Conservation (phyloP, 2,329 filamentous ascomycete genomes). For the Xylaria arbuscula region DNA sequence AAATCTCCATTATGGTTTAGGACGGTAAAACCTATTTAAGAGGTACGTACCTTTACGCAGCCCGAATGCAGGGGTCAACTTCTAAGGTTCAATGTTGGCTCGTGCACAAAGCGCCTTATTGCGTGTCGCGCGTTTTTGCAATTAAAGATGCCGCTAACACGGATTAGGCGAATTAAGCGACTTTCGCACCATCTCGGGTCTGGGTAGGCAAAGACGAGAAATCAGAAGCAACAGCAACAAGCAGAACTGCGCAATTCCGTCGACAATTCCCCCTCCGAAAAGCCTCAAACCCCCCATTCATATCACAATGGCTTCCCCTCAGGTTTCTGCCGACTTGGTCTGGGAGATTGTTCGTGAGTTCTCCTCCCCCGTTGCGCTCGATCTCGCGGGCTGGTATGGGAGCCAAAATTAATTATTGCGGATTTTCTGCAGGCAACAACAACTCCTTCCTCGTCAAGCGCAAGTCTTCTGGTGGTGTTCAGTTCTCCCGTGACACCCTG, state of each 20-base stretch:
- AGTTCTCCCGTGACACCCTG: constrained; percentile 93
- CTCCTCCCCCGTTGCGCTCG: constrained; percentile 16
- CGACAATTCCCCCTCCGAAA: constrained; percentile 35
- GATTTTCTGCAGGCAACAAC: constrained; percentile 72
- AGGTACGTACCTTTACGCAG: too few relatives aligned
- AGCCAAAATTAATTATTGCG: constrained; percentile 39
- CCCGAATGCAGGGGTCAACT: too few relatives aligned
- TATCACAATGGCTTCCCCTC: constrained; percentile 70
- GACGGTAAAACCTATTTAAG: too few relatives aligned
- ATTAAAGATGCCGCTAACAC: constrained; percentile 40
- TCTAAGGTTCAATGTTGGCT: constrained; percentile 6
- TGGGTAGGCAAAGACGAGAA: constrained; percentile 41
- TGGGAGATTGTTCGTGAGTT: constrained; percentile 95
- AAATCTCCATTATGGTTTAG: too few relatives aligned
- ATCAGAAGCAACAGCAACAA: constrained; percentile 41
- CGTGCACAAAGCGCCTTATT: constrained; percentile 19
- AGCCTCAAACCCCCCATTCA: constrained; percentile 47
- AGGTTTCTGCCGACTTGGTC: constrained; percentile 90
- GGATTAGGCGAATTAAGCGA: constrained; percentile 50
- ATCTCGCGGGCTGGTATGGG: neutral
- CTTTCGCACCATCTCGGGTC: constrained; percentile 45
- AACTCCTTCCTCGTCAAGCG: constrained; percentile 95
- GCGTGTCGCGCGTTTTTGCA: constrained; percentile 25
- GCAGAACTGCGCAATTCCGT: constrained; percentile 33
- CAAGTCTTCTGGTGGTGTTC: constrained; percentile 79